phyloP scores from a whole-genome alignment of 2,329 filamentous ascomycete genomes.

The Sporothrix brasiliensis region DNA sequence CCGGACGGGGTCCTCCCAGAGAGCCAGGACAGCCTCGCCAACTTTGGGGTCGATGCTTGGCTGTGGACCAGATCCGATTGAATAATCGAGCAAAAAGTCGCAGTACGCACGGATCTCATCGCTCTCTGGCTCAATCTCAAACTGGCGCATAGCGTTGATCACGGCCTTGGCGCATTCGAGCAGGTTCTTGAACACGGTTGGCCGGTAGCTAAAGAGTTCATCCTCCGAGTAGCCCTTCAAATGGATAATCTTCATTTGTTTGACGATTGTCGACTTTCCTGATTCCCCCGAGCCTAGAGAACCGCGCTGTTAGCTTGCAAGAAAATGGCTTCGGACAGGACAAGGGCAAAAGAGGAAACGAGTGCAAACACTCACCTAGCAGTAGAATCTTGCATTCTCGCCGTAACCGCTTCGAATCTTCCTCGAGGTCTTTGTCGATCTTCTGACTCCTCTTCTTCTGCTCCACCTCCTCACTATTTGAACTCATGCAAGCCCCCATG shows the following conservation, averaged over 20 bases:
- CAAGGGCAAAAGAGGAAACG: neutral
- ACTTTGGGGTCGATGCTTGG: conserved; percentile 79
- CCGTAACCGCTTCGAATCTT: conserved; percentile 88
- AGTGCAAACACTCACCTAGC: conserved; percentile 65
- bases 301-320: conserved; percentile 30
- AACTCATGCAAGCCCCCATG: conserved; percentile 96
- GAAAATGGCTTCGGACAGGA: neutral
- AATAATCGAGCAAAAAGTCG: conserved; percentile 82
- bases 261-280: conserved; percentile 98
- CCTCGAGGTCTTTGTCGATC: conserved; percentile 91
- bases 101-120: conserved; percentile 73
- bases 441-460: conserved; percentile 95
- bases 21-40: conserved; percentile 76
- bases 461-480: conserved; percentile 81
- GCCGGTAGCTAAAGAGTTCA: conserved; percentile 88
- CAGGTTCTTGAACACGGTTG: conserved; percentile 97
- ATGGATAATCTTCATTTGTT: conserved; percentile 99
- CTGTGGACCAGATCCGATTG: conserved; percentile 86
- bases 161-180: conserved; percentile 95
- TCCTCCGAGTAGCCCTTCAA: conserved; percentile 96
- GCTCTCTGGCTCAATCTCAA: conserved; percentile 77
- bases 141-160: conserved; percentile 88
- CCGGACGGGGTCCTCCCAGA: conserved; percentile 89
- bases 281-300: conserved; percentile 88
- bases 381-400: conserved; percentile 99